These are phyloP conservation scores for Mycena vulgaris DNA, from an alignment of 768 basidiomycete genomes.

Conservation along the genomic window DNA sequence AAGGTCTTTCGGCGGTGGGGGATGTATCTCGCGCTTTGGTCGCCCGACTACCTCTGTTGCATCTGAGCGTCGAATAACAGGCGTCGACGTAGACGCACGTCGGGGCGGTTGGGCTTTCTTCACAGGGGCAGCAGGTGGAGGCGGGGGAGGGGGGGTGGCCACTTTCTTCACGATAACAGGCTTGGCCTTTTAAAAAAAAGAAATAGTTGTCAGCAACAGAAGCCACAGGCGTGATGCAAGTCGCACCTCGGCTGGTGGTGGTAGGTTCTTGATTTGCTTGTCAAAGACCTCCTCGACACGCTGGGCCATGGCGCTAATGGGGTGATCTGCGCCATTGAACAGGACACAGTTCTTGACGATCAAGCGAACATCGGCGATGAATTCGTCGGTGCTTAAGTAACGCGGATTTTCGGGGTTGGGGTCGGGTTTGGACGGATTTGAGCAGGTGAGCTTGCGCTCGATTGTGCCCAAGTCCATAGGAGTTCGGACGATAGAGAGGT, in stretches of 20 bases:
- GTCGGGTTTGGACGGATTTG: constrained; percentile 86
- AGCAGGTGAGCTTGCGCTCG: constrained; percentile 87
- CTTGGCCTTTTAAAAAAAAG: constrained; percentile 53
- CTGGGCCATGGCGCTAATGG: constrained; percentile 84
- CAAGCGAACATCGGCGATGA: constrained; percentile 86
- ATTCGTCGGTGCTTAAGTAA: constrained; percentile 84
- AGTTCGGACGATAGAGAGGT: constrained; percentile 85
- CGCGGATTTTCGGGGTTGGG: constrained; percentile 79
- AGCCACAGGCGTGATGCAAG: constrained; percentile 12
- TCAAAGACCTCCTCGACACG: constrained; percentile 89
- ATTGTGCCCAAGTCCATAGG: constrained; percentile 97
- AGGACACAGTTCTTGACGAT: constrained; percentile 91
- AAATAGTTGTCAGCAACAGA: constrained; percentile 15
- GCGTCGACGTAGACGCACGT: constrained; percentile 85
- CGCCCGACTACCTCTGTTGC: constrained; percentile 70
- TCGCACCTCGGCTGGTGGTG: constrained; percentile 81
- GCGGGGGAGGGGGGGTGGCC: constrained; percentile 61
- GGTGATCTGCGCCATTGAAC: constrained; percentile 96
- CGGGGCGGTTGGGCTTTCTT: constrained; percentile 67
- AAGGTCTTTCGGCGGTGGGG: constrained; percentile 93
- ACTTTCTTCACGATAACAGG: constrained; percentile 61
- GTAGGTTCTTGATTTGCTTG: constrained; percentile 89
- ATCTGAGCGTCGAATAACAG: constrained; percentile 87
- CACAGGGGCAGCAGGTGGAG: constrained; percentile 60
- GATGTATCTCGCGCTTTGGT: constrained; percentile 99